A percentile compares a stretch with the other conserved stretches of the same genome.
phyloP scores from a whole-genome alignment of 805 yeast genomes.

The Pichia paraexigua region DNA sequence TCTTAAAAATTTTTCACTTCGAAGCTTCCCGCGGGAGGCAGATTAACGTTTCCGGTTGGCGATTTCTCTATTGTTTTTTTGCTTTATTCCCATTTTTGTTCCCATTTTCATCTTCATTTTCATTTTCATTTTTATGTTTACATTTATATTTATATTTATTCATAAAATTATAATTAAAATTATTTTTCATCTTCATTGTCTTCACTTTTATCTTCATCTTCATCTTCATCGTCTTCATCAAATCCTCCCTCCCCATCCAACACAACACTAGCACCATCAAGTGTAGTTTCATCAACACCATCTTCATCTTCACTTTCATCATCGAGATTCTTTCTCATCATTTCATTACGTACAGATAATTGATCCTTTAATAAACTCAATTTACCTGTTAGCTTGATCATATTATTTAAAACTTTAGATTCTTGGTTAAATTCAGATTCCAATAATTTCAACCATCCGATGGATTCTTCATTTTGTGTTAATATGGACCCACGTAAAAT shows the following conservation, averaged over 20 bases:
- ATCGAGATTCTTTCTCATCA: conserved; percentile 28
- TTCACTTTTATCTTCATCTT: conserved; percentile 20
- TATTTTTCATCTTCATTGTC: conserved; percentile 4
- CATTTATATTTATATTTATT: no score
- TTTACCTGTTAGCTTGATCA: conserved; percentile 80
- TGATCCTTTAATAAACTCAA: conserved; percentile 72
- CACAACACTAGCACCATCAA: conserved; percentile 16
- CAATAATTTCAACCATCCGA: conserved; percentile 48
- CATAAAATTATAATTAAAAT: no score
- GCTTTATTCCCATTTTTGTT: background rate
- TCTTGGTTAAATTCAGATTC: conserved; percentile 50
- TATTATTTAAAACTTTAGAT: conserved; percentile 51
- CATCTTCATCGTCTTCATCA: conserved; percentile 17
- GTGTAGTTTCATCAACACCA: conserved; percentile 11
- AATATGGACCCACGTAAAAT: conserved; percentile 62
- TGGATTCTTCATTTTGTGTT: conserved; percentile 42
- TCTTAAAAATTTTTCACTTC: background rate
- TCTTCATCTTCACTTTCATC: conserved; percentile 20
- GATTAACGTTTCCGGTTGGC: background rate
- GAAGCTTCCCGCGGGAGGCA: background rate
- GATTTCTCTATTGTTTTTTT: no score
- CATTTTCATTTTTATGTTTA: background rate
- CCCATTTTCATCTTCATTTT: conserved; percentile 2
- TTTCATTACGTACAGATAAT: conserved; percentile 54
- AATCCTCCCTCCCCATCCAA: conserved; percentile 28